Base-by-base conservation (phyloP, 2,329 filamentous ascomycete genomes). In the Fusarium vanettenii region DNA sequence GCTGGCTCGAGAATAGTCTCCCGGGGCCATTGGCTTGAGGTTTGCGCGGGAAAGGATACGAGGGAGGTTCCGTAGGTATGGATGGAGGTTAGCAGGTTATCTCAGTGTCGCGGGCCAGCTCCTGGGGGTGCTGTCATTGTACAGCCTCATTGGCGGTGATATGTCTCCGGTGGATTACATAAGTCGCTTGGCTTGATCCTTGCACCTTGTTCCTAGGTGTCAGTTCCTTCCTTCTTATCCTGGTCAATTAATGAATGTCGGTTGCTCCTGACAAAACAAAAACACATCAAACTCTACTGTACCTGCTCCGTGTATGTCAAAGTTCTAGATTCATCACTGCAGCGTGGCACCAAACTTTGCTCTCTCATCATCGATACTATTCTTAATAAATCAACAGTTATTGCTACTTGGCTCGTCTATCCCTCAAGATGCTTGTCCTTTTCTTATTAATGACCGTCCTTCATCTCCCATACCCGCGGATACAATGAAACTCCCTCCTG, bases 21-120 rank as follows among this genome's bases (percentile, higher is more conserved):
- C 66, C 63, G 62, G 68, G 59, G 71, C 69, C 77, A 78, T 80
- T 78, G 78, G 60, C 70, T 75, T 66, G 33, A 69, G 70, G 62
- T 56, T 66, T 64, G 48, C 18, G 48, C 43, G 68, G 60, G 48
- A 65, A 70, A 50, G 43, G 64, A 68, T 60, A 69, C 60, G 60
- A 72, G 60, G 62, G 62, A 72, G 61, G 37, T 60, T 66, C 59
- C 60, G 70, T 68, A 55, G 60, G 64, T 71, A 31, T 55, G 48
- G 27, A 52, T 48, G 43, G 48, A 52, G 27, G 48, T 55, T 55
- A 31, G 48, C 20, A 55, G 48, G 48, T 55, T 67, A 61, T 74
- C 50, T 52, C 59, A 61, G 29, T 76, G 64, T 75, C 66, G 62
- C 57, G 43, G 70, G 64, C 67, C 60, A 76, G 70, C 70, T 78